Base-by-base conservation (phyloP, 2,329 filamentous ascomycete species). In the Diaporthe velutina region DNA sequence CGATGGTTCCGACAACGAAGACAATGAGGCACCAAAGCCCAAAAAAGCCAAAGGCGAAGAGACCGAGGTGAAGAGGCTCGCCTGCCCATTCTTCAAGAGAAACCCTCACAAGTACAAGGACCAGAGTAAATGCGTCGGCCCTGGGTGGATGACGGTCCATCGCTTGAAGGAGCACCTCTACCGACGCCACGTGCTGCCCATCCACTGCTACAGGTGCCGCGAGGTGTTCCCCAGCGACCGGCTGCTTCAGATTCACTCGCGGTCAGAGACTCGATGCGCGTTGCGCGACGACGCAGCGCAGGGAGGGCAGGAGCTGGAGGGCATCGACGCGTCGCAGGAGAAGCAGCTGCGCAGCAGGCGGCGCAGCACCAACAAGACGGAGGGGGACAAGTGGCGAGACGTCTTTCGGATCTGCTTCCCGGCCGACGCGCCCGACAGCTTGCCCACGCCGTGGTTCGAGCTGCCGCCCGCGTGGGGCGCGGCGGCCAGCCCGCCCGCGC, bases 131-230 rank as follows among this genome's bases (percentile, higher is more conserved):
- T 77, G 77, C 25, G 64, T 76, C 4, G 77, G 77, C 3, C 77
- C 77, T 0, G 76, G 76, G 3, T 77, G 77, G 77, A 50, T 42
- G 7, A 77, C 76, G 1, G 66, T 74, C 2, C 75, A 77, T 28
- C 70, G 77, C 6, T 22, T 77, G 2, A 77, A 77, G 74, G 77
- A 77, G 45, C 77, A 77, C 50, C 57, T 77, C n/a, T 77, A 77
- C 52, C 72, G 77, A 15, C 75, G 75, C 12, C 77, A 77, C 28
- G 55, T 61, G 5, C 66, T 77, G 7, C 77, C 76, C 1, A 57
- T 71, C 8, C 70, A 76, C 48, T 77, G 75, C 40, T 70, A 73
- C 40, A 40, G 77, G 33, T 77, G 77, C 57, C 70, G 76, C 35
- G 61, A 74, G 10, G 30, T 68, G n/a, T 77, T 77, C 35, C 6